These are phyloP conservation scores for Sclerotinia sclerotiorum DNA, from an alignment of 2,329 filamentous ascomycete species.

Conservation along the genomic window DNA sequence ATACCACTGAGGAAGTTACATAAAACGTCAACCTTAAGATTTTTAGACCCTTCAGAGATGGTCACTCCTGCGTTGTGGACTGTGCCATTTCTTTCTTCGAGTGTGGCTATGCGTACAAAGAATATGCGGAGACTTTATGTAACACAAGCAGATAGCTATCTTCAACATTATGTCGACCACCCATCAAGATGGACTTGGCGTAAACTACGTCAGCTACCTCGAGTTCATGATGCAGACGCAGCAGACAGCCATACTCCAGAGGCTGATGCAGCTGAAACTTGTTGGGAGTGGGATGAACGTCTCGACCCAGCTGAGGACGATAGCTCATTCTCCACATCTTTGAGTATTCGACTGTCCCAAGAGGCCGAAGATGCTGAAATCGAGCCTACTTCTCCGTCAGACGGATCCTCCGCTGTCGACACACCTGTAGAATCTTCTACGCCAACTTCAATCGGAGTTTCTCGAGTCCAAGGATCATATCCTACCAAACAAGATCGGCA, in stretches of 20 bases:
- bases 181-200: constrained; percentile 67
- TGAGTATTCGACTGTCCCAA: constrained; percentile 46
- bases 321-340: constrained; percentile 44
- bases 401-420: constrained; percentile 39
- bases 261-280: constrained; percentile 61
- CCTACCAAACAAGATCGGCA: constrained; percentile 36
- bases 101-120: constrained; percentile 70
- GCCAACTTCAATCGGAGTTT: constrained; percentile 31
- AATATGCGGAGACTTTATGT: constrained; percentile 66
- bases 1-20: constrained; percentile 76
- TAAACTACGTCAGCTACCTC: constrained; percentile 61
- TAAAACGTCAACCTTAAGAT: constrained; percentile 70
- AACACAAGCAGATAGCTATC: constrained; percentile 72
- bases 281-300: constrained; percentile 62
- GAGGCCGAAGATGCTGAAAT: constrained; percentile 35
- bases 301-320: constrained; percentile 11
- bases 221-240: constrained; percentile 51
- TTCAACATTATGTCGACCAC: constrained; percentile 54
- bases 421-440: constrained; percentile 36
- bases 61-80: constrained; percentile 71
- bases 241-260: constrained; percentile 54
- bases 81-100: constrained; percentile 66
- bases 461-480: constrained; percentile 18
- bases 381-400: constrained; percentile 36
- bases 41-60: constrained; percentile 71